phyloP scores from a whole-genome alignment of 768 basidiomycete species.

The Collybia sordida region DNA sequence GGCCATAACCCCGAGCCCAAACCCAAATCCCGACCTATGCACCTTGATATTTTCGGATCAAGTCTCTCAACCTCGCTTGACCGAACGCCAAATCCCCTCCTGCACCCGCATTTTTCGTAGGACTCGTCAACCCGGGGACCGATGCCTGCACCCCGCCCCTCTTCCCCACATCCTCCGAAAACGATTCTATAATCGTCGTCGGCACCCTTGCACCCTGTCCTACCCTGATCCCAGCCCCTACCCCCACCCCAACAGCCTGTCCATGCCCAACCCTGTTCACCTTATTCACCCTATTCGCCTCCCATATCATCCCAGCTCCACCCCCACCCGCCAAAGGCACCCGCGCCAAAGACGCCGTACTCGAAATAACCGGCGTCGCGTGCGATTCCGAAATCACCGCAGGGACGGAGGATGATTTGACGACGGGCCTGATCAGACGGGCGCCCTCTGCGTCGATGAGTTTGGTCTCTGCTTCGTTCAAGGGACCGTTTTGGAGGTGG shows the following conservation, averaged over 20 bases:
- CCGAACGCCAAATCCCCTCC: conserved; percentile 66
- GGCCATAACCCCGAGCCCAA: no score
- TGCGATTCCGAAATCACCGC: conserved; percentile 71
- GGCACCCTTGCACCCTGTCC: conserved; percentile 28
- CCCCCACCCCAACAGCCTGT: no score
- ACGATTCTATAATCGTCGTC: conserved; percentile 31
- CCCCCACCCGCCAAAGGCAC: conserved; percentile 16
- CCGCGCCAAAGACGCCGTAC: conserved; percentile 74
- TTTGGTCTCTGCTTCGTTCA: not conserved
- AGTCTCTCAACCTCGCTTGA: conserved; percentile 71
- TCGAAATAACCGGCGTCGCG: conserved; percentile 70
- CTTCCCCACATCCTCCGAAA: conserved; percentile 9
- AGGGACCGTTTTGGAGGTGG: conserved; percentile 6
- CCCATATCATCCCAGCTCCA: no score
- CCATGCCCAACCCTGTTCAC: no score
- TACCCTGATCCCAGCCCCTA: conserved; percentile 3
- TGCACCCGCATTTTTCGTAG: conserved; percentile 21
- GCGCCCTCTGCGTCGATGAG: conserved; percentile 19
- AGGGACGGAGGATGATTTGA: conserved; percentile 68
- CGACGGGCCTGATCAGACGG: conserved; percentile 30
- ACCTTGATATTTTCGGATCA: conserved; percentile 81
- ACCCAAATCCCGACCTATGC: conserved; percentile 6
- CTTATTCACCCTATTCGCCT: no score
- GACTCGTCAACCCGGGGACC: conserved; percentile 13
- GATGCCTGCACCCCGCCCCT: conserved; percentile 5